Base-by-base conservation (phyloP, 805 yeast genomes). In the Groenewaldozyma tartarivorans region DNA sequence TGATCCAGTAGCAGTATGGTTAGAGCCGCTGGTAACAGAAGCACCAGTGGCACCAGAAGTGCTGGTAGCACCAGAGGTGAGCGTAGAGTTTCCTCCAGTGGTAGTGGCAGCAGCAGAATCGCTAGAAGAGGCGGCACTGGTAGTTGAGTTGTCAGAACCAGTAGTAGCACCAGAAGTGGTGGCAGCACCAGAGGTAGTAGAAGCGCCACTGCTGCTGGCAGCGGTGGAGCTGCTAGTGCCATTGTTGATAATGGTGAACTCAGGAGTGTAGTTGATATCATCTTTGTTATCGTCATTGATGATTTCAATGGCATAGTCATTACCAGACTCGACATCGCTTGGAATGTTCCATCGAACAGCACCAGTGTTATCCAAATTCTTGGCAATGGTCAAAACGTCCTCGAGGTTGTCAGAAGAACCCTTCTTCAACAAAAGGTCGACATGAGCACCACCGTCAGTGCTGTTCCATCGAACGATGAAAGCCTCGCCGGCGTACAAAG, bases 311-410 rank as follows among this genome's bases (percentile, higher is more conserved):
- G 62, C 58, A 52, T 63, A 63, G 41, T 52, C 41, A 36, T 36
- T 27, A 31, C 64, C 67, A 29, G 55, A 40, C 33, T 44, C 20
- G 24, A 62, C 27, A 31, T 48, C 41, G 38, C 41, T 36, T 34
- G 67, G 68, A 30, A 63, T 54, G 26, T 47, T 45, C 68, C 68
- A 63, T 37, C 51, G 46, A 39, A 58, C 63, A 33, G 57, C 53
- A 42, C 67, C 68, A 38, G 54, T 54, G 59, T 63, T 63, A 39
- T 54, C 43, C 38, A 61, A 43, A 39, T 49, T 39, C 44, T 52
- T 40, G 41, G 59, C 58, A 48, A 63, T 59, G 42, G 62, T 56
- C 42, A 61, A 45, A 15, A 58, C 63, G 16, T 56, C 47, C 24
- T 44, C 35, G 42, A 63, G 52, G 49, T 60, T 46, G 47, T 42